Conservation (phyloP, 1,139 yeast genomes). For the Eremothecium cymbalariae region DNA sequence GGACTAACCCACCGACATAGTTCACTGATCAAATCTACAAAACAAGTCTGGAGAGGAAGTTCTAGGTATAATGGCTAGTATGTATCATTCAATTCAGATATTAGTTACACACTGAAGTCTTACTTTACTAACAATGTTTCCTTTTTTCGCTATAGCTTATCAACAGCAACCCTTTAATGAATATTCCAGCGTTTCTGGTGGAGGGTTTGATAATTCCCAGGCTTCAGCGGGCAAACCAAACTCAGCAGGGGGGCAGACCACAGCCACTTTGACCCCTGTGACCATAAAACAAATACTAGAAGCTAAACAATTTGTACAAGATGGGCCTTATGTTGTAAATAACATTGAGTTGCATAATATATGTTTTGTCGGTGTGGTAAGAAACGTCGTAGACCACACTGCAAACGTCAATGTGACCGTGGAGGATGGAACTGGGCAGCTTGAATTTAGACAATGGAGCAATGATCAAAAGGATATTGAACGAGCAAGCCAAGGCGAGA, state of each 20-base stretch:
- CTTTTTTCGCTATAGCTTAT: slow-evolving; percentile 22
- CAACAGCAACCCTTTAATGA: slow-evolving; percentile 27
- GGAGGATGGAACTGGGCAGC: slow-evolving; percentile 81
- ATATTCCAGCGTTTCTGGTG: slow-evolving; percentile 24
- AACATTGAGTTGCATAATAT: slow-evolving; percentile 55
- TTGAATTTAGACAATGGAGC: slow-evolving; percentile 65
- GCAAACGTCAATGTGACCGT: slow-evolving; percentile 47
- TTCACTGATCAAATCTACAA: neutral
- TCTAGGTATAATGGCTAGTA: slow-evolving; percentile 4
- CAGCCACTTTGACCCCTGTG: slow-evolving; percentile 57
- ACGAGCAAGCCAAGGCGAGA: slow-evolving; percentile 32
- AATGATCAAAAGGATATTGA: slow-evolving; percentile 40
- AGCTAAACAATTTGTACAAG: slow-evolving; percentile 59
- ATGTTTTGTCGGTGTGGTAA: slow-evolving; percentile 56
- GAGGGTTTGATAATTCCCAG: slow-evolving; percentile 27
- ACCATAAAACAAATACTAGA: slow-evolving; percentile 73
- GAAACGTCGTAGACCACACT: slow-evolving; percentile 50
- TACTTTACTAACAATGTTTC: slow-evolving; percentile 6
- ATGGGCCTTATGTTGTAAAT: slow-evolving; percentile 64
- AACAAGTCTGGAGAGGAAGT: neutral
- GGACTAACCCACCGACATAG: too few relatives aligned
- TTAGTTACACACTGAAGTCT: neutral
- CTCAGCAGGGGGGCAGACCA: slow-evolving; percentile 27
- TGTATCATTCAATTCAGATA: neutral
- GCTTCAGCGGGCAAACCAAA: slow-evolving; percentile 18